These are phyloP conservation scores for Hypoxylon crocopeplum DNA, from an alignment of 495 filamentous ascomycete species.

Conservation along the genomic window DNA sequence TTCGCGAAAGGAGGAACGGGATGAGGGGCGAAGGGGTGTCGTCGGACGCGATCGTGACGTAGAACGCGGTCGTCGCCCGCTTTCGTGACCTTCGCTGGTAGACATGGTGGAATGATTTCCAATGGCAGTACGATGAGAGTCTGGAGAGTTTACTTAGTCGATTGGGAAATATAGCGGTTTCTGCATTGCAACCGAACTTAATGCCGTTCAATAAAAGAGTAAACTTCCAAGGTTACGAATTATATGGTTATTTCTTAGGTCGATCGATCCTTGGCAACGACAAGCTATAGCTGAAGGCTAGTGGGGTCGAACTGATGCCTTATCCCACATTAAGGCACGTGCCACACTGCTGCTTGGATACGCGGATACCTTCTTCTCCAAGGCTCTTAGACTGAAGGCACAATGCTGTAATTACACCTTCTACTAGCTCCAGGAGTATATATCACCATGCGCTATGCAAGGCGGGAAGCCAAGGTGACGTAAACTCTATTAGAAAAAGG, in stretches of 20 bases:
- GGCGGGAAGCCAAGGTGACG: no score
- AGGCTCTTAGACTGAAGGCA: no score
- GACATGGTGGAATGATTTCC: constrained; percentile 28
- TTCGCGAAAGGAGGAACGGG: constrained; percentile 84
- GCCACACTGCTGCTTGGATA: constrained; percentile 2
- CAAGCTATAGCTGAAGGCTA: background rate
- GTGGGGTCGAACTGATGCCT: constrained; percentile 8
- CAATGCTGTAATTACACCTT: no score
- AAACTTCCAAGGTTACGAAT: no score
- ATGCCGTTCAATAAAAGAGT: no score
- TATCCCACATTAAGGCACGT: constrained; percentile 15
- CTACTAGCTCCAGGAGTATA: no score
- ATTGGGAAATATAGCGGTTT: no score
- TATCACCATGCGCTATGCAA: no score
- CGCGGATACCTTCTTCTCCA: no score
- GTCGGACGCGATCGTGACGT: constrained; percentile 79
- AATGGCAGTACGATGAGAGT: background rate
- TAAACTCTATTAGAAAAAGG: background rate
- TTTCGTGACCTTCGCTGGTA: constrained; percentile 40
- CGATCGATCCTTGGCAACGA: constrained; percentile 11
- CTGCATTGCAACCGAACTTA: no score
- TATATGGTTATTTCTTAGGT: background rate
- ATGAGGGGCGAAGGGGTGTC: constrained; percentile 90
- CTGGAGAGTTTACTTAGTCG: background rate
- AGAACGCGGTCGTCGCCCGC: constrained; percentile 47